Percentiles rank a stretch among this genome's conserved stretches.
These are phyloP conservation scores for Chaetothyriales sp. DNA, from an alignment of 2,329 filamentous ascomycete genomes.

Conservation along the genomic window DNA sequence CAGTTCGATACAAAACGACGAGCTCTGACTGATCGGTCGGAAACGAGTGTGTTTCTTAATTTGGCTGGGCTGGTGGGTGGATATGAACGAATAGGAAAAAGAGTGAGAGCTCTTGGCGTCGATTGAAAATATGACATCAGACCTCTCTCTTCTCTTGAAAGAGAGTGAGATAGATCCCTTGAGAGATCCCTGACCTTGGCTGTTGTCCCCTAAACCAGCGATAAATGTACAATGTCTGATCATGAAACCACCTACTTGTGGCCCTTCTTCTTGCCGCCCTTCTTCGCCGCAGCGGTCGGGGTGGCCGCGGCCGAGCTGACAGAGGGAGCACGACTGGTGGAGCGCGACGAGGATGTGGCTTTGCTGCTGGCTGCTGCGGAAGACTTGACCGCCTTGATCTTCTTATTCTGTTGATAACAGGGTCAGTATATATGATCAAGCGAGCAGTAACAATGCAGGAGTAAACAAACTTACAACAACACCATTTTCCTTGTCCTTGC, in stretches of 20 bases:
- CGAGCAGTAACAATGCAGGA: neutral
- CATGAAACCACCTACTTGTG: neutral
- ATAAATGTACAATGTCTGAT: neutral
- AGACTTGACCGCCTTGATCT: conserved; percentile 73
- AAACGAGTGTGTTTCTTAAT: no score
- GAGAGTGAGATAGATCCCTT: no score
- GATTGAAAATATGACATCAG: no score
- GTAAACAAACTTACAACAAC: conserved; percentile 53
- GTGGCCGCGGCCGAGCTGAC: conserved; percentile 50
- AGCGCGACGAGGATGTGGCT: conserved; percentile 45
- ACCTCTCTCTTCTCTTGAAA: no score
- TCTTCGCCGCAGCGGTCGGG: conserved; percentile 35
- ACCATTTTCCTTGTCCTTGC: conserved; percentile 25
- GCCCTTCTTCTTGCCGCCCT: conserved; percentile 30
- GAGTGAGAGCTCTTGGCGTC: no score
- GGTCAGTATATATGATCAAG: conserved; percentile 4
- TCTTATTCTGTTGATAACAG: conserved; percentile 60
- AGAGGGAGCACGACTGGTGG: conserved; percentile 70
- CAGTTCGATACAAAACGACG: no score
- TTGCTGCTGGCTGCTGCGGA: conserved; percentile 21
- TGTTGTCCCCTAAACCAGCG: no score
- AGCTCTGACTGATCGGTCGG: no score
- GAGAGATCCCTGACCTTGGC: no score
- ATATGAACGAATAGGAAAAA: no score
- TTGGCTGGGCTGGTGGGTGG: no score